Conservation (phyloP, 768 basidiomycete genomes). For the Cystofilobasidium ferigula region DNA sequence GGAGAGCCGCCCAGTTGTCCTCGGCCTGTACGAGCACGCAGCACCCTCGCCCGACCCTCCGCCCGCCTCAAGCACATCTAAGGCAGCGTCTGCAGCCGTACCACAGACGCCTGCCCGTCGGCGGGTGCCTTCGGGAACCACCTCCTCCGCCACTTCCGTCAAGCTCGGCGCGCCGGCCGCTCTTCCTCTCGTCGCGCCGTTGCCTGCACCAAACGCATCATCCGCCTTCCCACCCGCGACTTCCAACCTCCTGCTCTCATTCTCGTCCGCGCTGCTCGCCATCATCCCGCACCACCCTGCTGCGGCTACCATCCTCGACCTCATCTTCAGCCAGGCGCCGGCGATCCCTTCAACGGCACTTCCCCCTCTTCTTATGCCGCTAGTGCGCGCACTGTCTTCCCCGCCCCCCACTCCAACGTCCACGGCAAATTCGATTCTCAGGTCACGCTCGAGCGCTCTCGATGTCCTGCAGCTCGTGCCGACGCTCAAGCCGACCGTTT, state of each 20-base stretch:
- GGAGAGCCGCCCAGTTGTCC: neutral
- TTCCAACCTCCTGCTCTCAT: neutral
- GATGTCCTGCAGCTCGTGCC: neutral
- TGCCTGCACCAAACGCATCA: neutral
- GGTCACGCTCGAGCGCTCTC: neutral
- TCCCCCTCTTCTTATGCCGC: neutral
- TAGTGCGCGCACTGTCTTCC: neutral
- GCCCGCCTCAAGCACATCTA: neutral
- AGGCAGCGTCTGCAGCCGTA: neutral
- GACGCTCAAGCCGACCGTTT: neutral
- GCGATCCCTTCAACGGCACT: neutral
- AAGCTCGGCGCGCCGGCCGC: neutral
- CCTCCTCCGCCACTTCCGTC: neutral
- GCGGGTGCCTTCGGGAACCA: neutral
- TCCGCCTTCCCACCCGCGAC: neutral
- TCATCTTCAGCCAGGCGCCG: neutral
- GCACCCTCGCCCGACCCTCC: neutral
- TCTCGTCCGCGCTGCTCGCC: neutral
- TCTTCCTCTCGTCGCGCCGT: neutral
- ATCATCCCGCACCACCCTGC: neutral
- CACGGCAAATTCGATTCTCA: neutral
- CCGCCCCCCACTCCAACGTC: neutral
- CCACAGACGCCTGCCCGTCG: neutral
- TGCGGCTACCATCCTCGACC: neutral
- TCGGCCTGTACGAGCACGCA: neutral